These are phyloP conservation scores for Phialophora expanda DNA, from an alignment of 2,329 filamentous ascomycete genomes.

Conservation along the genomic window DNA sequence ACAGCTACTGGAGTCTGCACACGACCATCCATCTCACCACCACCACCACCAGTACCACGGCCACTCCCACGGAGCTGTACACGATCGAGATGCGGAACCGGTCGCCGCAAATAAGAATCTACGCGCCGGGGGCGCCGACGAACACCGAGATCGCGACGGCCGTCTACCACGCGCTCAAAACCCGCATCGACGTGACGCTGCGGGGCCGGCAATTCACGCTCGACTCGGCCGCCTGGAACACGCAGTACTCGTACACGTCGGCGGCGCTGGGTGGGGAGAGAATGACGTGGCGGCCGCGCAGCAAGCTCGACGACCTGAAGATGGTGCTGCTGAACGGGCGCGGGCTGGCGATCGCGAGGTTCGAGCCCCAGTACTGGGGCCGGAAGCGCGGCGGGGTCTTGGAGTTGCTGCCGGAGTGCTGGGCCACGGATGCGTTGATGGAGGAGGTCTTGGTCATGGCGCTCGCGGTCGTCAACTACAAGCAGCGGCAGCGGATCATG, in stretches of 20 bases:
- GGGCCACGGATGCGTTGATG: background rate
- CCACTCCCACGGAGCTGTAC: background rate
- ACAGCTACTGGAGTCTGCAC: constrained; percentile 13
- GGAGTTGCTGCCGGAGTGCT: constrained; percentile 16
- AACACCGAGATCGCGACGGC: constrained; percentile 7
- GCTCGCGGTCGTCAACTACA: constrained; percentile 11
- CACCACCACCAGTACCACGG: background rate
- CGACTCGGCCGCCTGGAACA: constrained; percentile 1
- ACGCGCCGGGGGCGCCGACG: background rate
- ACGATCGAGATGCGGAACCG: constrained; percentile 9
- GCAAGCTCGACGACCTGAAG: constrained; percentile 18
- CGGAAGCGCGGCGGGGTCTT: constrained; percentile 9
- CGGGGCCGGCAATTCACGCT: constrained; percentile 1
- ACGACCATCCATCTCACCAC: constrained; percentile 5
- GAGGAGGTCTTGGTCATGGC: constrained; percentile 14
- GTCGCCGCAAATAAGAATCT: constrained; percentile 16
- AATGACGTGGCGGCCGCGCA: constrained; percentile 15
- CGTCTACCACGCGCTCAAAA: constrained; percentile 1
- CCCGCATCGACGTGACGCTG: constrained; percentile 7
- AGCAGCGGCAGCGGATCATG: constrained; percentile 8
- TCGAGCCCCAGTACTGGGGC: constrained; percentile 18
- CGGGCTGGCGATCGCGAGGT: constrained; percentile 18
- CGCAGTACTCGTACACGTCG: constrained; percentile 13
- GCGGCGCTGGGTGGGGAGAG: constrained; percentile 11
- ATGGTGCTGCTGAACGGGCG: constrained; percentile 16